Conservation (phyloP, 1,284 basidiomycete species). For the Vanrija humicola region DNA sequence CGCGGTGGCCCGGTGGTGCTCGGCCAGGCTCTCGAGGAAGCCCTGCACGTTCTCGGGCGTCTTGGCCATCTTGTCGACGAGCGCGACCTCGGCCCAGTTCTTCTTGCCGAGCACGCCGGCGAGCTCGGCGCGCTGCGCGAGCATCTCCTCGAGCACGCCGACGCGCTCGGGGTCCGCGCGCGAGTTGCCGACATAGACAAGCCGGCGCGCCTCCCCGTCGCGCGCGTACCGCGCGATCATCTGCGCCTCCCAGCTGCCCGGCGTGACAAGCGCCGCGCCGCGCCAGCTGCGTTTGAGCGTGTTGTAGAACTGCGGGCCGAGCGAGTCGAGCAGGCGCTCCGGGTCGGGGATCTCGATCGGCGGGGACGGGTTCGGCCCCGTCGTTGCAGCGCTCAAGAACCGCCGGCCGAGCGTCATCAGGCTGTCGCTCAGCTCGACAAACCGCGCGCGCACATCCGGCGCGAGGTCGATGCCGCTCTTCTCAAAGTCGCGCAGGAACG, state of each 20-base stretch:
- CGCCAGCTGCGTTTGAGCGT: constrained; percentile 57
- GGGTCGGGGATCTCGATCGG: constrained; percentile 44
- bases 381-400: constrained; percentile 65
- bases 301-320: constrained; percentile 42
- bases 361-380: constrained; percentile 25
- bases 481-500: constrained; percentile 95
- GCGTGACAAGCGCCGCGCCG: constrained; percentile 63
- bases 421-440: constrained; percentile 86
- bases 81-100: constrained; percentile 76
- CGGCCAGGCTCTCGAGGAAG: constrained; percentile 73
- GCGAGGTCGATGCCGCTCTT: constrained; percentile 93
- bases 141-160: constrained; percentile 67
- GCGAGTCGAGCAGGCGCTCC: constrained; percentile 35
- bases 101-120: constrained; percentile 74
- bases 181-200: constrained; percentile 71
- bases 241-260: constrained; percentile 80
- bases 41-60: constrained; percentile 81
- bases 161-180: constrained; percentile 51
- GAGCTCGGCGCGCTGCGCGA: constrained; percentile 70
- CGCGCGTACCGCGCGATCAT: constrained; percentile 87
- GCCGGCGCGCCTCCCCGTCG: constrained; percentile 71
- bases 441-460: constrained; percentile 67
- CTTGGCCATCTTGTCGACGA: constrained; percentile 92
- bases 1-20: constrained; percentile 71
- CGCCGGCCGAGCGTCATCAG: constrained; percentile 83